Evolutionary conservation across 2,329 filamentous ascomycete genomes (phyloP), one percentile per base, ranked within the genome.

Genomic region (Drechmeria coniospora): DNA sequence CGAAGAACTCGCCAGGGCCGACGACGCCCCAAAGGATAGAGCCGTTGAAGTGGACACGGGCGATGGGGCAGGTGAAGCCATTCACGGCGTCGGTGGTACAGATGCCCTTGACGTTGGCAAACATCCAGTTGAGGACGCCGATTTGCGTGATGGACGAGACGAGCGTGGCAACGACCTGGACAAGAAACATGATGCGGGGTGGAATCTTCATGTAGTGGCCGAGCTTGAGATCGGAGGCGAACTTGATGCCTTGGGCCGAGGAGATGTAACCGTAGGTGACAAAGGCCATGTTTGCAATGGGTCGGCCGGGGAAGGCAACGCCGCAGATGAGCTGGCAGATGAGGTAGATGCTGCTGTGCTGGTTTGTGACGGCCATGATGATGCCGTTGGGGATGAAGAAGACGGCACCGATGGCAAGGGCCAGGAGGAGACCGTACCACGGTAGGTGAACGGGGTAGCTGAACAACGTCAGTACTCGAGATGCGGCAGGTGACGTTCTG

Each of bases 201-300:
- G 80, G 80, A 10, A 87, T 80, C 51, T 86, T 84, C 78, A 86
- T 84, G 53, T 87, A 86, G 45, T 86, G 79, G 9, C 79, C 83
- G 0, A 92, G 67, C 51, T 92, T 92, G 27, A 92, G 64, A 48
- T 92, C 83, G 2, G 79, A 76, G 1, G 80, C 78, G 46, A 92
- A 92, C 46, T 92, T 90, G 49, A 92, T 78, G 16, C 83, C 83
- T 54, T 92, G 83, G 0, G 81, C 79, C 0, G 79, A 86, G 4
- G 79, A 84, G 45, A 90, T 90, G 52, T 90, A 92, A 35, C 81
- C 82, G 47, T 90, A 92, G 0, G 81, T 90, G 26, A 87, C 81
- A 43, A 92, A 92, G 20, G 92, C 80, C 83, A 92, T 92, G 51
- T 92, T 90, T 27, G 82, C 83, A 8, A 92, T 80, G 1, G 83